These are phyloP conservation scores for Aspergillus affinis DNA, from an alignment of 495 filamentous ascomycete genomes.

Conservation along the genomic window DNA sequence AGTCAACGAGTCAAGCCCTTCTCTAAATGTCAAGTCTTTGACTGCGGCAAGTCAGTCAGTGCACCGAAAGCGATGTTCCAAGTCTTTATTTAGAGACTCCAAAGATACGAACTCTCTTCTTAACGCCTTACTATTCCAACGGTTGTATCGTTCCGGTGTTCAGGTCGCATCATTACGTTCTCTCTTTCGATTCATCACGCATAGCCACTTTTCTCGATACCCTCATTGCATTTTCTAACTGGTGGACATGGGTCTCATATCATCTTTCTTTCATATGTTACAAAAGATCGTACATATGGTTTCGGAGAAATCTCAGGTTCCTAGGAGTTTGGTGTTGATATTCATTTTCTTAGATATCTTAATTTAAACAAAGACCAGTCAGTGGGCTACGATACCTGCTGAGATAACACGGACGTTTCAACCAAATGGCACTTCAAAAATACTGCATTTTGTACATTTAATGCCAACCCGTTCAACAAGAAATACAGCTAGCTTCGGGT, in stretches of 20 bases:
- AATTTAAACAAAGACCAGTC: neutral
- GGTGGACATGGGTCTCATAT: constrained; percentile 7
- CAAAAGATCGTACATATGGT: neutral
- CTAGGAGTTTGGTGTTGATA: neutral
- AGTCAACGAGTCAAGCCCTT: constrained; percentile 38
- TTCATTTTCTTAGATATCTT: neutral
- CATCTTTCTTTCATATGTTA: neutral
- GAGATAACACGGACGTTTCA: neutral
- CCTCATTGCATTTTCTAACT: constrained; percentile 21
- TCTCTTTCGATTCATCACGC: constrained; percentile 2
- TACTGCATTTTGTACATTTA: constrained; percentile 22
- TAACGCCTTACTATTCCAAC: neutral
- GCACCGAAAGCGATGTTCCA: constrained; percentile 44
- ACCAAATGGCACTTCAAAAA: constrained; percentile 4
- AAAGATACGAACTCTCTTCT: constrained; percentile 25
- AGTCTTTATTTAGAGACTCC: constrained; percentile 39
- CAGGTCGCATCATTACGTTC: constrained; percentile 9
- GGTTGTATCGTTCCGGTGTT: constrained; percentile 19
- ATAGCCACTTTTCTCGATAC: constrained; percentile 23
- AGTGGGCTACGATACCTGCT: neutral
- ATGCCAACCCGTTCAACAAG: constrained; percentile 18
- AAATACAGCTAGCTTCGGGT: constrained; percentile 12
- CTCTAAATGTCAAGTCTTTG: constrained; percentile 50
- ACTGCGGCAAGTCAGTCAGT: constrained; percentile 43
- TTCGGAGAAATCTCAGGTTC: neutral